A percentile compares a stretch with the other conserved stretches of the same genome.
Conservation (phyloP, 495 filamentous ascomycete genomes). For the Aspergillus indologenus region DNA sequence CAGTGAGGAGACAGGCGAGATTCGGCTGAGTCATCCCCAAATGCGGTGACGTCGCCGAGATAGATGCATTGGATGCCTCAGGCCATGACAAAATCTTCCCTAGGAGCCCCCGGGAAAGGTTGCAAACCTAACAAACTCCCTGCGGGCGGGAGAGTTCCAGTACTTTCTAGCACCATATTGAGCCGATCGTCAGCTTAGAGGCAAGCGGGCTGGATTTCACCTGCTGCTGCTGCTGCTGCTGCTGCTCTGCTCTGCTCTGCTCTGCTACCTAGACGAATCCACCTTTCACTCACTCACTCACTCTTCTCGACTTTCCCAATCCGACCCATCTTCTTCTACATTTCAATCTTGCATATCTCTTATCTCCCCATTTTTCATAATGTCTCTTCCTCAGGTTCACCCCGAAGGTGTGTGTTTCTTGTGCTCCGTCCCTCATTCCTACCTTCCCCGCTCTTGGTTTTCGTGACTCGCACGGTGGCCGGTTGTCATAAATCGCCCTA, state of each 20-base stretch:
- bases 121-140: conserved; percentile 38
- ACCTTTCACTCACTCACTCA: conserved; percentile 13
- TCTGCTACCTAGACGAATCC: conserved; percentile 12
- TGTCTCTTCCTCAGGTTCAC: conserved; percentile 31
- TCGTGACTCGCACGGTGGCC: conserved; percentile 9
- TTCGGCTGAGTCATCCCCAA: neutral
- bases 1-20: neutral
- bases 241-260: conserved; percentile 11
- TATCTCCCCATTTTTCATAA: conserved; percentile 19
- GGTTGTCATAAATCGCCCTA: conserved; percentile 8
- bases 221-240: neutral
- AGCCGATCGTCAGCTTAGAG: conserved; percentile 23
- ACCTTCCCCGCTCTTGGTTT: conserved; percentile 35
- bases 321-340: conserved; percentile 12
- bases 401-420: conserved; percentile 41
- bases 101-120: neutral
- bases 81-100: neutral
- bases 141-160: conserved; percentile 31
- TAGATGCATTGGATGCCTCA: neutral
- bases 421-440: conserved; percentile 20
- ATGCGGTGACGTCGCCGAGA: neutral
- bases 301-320: conserved; percentile 16
- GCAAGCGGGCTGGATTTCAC: conserved; percentile 1
- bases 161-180: conserved; percentile 35
- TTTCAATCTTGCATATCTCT: conserved; percentile 11